Conservation (phyloP, 1,139 yeast species). For the Zygosaccharomyces pseudobailii region DNA sequence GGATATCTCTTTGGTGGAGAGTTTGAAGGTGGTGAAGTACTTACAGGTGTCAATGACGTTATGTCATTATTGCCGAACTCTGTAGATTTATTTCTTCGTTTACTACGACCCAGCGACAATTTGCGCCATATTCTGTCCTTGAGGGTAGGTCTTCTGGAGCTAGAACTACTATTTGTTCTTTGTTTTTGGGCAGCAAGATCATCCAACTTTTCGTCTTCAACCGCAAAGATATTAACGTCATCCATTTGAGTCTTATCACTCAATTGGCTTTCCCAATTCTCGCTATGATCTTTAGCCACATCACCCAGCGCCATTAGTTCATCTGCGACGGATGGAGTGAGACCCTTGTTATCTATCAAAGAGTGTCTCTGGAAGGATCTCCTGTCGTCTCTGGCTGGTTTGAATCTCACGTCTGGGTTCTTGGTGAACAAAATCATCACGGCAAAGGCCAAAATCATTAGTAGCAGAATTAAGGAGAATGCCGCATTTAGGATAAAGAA, state of each 20-base stretch:
- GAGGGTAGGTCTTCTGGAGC: conserved; percentile 18
- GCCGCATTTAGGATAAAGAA: conserved; percentile 77
- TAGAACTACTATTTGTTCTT: conserved; percentile 5
- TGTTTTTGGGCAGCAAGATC: conserved; percentile 9
- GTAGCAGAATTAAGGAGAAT: conserved; percentile 58
- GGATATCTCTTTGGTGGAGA: conserved; percentile 19
- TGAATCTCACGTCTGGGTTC: conserved; percentile 79
- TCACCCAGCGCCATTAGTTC: conserved; percentile 44
- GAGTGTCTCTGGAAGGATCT: conserved; percentile 68
- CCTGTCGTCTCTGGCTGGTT: conserved; percentile 80
- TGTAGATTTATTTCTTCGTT: conserved; percentile 6
- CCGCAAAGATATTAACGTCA: conserved; percentile 3
- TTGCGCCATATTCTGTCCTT: conserved; percentile 25
- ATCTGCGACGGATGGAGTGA: conserved; percentile 40
- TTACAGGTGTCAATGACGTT: conserved; percentile 15
- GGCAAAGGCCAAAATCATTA: conserved; percentile 57
- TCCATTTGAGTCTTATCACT: conserved; percentile 8
- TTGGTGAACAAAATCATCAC: conserved; percentile 55
- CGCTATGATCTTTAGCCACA: conserved; percentile 64
- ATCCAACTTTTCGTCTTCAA: conserved; percentile 12
- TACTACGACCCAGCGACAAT: conserved; percentile 19
- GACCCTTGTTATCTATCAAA: conserved; percentile 36
- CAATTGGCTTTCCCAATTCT: conserved; percentile 52
- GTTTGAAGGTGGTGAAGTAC: conserved; percentile 11
- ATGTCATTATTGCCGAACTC: conserved; percentile 7